Evolutionary conservation across 2,329 filamentous ascomycete species (phyloP), one percentile per base, ranked within the genome.

Genomic region (Fusarium tuaranense): DNA sequence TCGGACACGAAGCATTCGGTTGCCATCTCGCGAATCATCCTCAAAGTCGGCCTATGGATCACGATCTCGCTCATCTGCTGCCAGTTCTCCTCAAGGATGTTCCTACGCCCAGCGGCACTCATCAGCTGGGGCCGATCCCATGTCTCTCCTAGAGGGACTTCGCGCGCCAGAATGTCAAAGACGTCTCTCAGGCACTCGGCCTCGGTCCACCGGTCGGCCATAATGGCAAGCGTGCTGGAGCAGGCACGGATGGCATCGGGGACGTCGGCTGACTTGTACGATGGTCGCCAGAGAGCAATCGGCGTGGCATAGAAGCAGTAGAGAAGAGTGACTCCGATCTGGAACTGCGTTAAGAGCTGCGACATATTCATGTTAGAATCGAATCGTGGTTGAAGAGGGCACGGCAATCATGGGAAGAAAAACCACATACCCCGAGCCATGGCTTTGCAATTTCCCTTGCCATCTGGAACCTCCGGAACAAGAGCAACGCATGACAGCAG

Each of bases 291-390:
- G 7, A 73, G 72, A 30, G 78, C 69, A 1, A 78, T 79, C 5
- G 82, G 81, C 9, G 81, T 82, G 18, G 81, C 80, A 70, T 77
- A 83, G 70, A 82, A 82, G 69, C 81, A 83, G 68, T 83, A 83
- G 5, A 84, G 64, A 3, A 84, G 76, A 0, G 81, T 81, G 2
- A 83, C 77, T 10, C 82, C 82, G 5, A 78, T 82, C 67, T 82
- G 80, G 64, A 83, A 83, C 67, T 81, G 80, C 6, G 76, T 71
- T 0, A 81, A 64, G 1, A 80, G 70, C 74, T 76, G 20, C 27
- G 3, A 10, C 13, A 18, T 18, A 16, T 36, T 22, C 2, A 38
- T 41, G 22, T 46, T 46, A 46, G 44, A 20, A 13, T 22, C 22
- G 44, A 76, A 46, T 46, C 22, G 44, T 14, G 36, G 7, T 38